phyloP scores from a whole-genome alignment of 2,329 filamentous ascomycete genomes.

The Xylaria polymorpha region DNA sequence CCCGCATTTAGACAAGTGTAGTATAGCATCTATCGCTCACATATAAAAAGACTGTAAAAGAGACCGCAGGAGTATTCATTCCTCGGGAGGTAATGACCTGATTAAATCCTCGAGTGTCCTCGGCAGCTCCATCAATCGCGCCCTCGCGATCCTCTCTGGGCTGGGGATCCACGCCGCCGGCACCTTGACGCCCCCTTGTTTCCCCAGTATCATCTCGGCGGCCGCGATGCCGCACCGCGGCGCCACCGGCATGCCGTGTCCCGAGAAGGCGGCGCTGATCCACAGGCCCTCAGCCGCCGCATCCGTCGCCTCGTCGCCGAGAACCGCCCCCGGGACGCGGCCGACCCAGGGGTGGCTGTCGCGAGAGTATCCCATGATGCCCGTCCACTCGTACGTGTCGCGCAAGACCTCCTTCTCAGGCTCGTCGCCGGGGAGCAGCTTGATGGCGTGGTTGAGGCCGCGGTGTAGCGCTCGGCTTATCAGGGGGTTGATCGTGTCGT shows the following conservation, averaged over 20 bases:
- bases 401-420: constrained; percentile 55
- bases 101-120: constrained; percentile 28
- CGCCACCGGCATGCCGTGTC: constrained; percentile 82
- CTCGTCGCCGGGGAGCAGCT: constrained; percentile 49
- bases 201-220: constrained; percentile 65
- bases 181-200: constrained; percentile 21
- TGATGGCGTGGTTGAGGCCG: constrained; percentile 57
- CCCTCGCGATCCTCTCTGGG: constrained; percentile 24
- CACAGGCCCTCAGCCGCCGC: constrained; percentile 61
- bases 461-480: constrained; percentile 67
- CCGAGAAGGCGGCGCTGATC: constrained; percentile 75
- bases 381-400: constrained; percentile 76
- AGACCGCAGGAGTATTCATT: background rate
- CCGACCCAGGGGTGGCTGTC: constrained; percentile 80
- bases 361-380: constrained; percentile 80
- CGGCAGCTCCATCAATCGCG: constrained; percentile 27
- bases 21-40: background rate
- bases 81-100: constrained; percentile 17
- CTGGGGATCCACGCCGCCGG: constrained; percentile 30
- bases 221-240: constrained; percentile 73
- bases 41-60: background rate
- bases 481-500: constrained; percentile 67
- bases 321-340: constrained; percentile 63
- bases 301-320: constrained; percentile 46
- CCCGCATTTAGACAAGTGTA: background rate